phyloP scores from a whole-genome alignment of 148 eudicot species.

The Rhododendron griersonianum region DNA sequence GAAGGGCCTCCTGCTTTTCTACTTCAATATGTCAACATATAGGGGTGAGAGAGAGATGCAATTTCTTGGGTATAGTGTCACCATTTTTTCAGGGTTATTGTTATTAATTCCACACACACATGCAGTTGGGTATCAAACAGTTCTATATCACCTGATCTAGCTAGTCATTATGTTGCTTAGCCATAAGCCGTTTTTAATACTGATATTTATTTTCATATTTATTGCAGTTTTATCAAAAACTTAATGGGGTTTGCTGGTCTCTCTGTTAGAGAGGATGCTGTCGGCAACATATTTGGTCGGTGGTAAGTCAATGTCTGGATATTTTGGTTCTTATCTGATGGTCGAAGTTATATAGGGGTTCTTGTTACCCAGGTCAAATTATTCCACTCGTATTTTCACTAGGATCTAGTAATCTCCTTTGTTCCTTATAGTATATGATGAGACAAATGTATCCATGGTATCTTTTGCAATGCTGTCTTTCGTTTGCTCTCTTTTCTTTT shows the following conservation, averaged over 20 bases:
- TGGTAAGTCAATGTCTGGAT: constrained; percentile 50
- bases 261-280: constrained; percentile 88
- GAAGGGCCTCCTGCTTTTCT: too few species aligned
- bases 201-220: neutral
- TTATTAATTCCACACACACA: neutral
- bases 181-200: neutral
- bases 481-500: neutral
- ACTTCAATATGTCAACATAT: too few species aligned
- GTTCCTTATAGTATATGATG: neutral
- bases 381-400: neutral
- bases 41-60: too few species aligned
- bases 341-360: neutral
- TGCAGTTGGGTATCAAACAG: neutral
- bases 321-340: neutral
- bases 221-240: constrained; percentile 70
- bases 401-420: neutral
- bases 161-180: neutral
- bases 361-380: neutral
- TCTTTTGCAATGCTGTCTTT: neutral
- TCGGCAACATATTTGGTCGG: constrained; percentile 95
- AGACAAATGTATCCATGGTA: neutral
- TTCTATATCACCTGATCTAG: neutral
- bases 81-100: neutral
- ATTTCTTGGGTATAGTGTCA: neutral
- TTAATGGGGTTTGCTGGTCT: constrained; percentile 92